These are phyloP conservation scores for Apium graveolens DNA, from an alignment of 129 eudicot species.

Conservation along the genomic window DNA sequence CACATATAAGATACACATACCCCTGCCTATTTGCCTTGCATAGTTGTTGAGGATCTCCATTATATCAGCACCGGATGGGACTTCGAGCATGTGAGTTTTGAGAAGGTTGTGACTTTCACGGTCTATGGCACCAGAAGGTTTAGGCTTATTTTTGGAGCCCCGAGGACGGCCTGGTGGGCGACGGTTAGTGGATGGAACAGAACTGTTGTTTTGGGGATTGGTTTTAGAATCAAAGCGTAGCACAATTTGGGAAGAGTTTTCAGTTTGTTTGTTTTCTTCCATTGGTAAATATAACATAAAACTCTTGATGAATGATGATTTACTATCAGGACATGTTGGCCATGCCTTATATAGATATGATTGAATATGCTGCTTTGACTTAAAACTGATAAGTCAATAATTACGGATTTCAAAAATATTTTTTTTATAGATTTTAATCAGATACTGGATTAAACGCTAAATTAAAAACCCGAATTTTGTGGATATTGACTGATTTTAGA, in stretches of 20 bases:
- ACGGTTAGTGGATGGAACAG: conserved; percentile 27
- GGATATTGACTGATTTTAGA: neutral
- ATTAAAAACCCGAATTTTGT: too few relatives aligned
- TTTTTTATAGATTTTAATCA: neutral
- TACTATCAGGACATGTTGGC: neutral
- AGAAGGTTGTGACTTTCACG: conserved; percentile 45
- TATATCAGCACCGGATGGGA: conserved; percentile 45
- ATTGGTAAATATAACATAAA: neutral
- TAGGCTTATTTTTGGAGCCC: conserved; percentile 62
- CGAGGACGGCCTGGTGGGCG: conserved; percentile 66
- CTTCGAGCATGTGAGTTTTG: conserved; percentile 45
- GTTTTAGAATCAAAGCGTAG: neutral
- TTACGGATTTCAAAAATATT: neutral
- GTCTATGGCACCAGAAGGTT: conserved; percentile 33
- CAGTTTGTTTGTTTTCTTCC: neutral
- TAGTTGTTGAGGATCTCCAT: conserved; percentile 31
- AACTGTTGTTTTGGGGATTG: neutral
- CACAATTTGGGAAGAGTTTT: neutral
- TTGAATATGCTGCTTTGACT: neutral
- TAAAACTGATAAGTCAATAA: too few relatives aligned
- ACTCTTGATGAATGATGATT: too few relatives aligned
- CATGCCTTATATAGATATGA: neutral
- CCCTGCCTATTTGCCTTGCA: conserved; percentile 55
- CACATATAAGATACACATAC: conserved; percentile 51
- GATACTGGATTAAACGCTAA: neutral